Evolutionary conservation across 768 basidiomycete species (phyloP), one percentile per base, ranked within the genome.

Genomic region (Lentinula aciculospora): DNA sequence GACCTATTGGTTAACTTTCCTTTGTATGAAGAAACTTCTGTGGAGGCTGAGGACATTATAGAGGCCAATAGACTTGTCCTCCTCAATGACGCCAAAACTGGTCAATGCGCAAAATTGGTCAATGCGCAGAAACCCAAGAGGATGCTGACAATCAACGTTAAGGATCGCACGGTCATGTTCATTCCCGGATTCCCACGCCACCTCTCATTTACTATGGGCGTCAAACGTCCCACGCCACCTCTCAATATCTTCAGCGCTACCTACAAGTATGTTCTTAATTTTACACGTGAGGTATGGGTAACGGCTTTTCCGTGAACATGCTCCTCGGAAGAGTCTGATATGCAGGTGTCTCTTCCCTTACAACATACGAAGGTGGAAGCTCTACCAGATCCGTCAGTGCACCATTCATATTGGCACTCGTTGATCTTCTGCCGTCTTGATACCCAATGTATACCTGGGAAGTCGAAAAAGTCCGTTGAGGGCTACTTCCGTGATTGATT

Each of bases 71-170:
- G 3, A 3, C 48, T 39, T 42, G 29, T 19, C 29, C 37, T 54
- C 45, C 51, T 47, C 36, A 47, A 32, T 31, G 54, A 45, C 29
- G 51, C 60, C 40, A 46, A n/a, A 37, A 56, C 19, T 61, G 47
- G 46, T 57, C 55, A 40, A 51, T 48, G 40, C 37, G 58, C 37
- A 47, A 45, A 40, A 39, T 31, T 59, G 39, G 46, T 50, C 54
- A 37, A 49, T 46, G 37, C 34, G 58, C 34, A 45, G 21, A 21
- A 45, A n/a, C n/a, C n/a, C 44, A 45, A 45, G 21, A 21, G 12
- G 7, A 13, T 27, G 21, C 21, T 17, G 28, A 47, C 25, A 28
- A 47, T 27, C 46, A 47, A 47, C 46, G 46, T 47, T 27, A 47
- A 47, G 46, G 25, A 13, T 47, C 46, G 29, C 46, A 47, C 29